Base-by-base conservation (phyloP, 2,329 filamentous ascomycete species). In the Epichloe festucae region DNA sequence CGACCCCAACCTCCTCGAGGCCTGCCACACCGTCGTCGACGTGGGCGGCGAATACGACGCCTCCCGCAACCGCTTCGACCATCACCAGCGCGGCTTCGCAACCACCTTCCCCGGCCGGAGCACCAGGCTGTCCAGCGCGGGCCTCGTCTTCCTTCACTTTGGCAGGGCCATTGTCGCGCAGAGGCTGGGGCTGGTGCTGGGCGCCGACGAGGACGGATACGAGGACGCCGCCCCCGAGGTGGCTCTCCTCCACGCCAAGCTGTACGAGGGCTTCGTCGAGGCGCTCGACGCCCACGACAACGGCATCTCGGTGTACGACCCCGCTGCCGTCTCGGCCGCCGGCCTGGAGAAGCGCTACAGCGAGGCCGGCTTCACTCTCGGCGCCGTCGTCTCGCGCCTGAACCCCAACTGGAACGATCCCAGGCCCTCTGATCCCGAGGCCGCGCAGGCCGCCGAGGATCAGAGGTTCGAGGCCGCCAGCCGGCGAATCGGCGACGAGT, bases 231-330 rank as follows among this genome's bases (percentile, higher is more conserved):
- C 19, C 57, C 68, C 80, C 43, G 83, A 89, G 58, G 84, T 93
- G 44, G 75, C 77, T 41, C 69, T 94, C 34, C 75, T 98, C 51
- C 94, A 87, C 74, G 76, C 81, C 62, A 96, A 96, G 74, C 72
- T 98, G 48, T 98, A 98, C 75, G 82, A 85, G 59, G 85, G 85
- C 68, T 96, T 97, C 67, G 77, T 98, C 65, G 93, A 98, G 74
- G 89, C 93, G 2, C 84, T 98, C 52, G 93, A 98, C 69, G 93
- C 90, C 53, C 91, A 98, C 70, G 93, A 98, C 75, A 98, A 98
- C 68, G 93, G 93, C 59, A 85, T 98, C 64, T 84, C 83, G 27
- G 78, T 76, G 53, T 94, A 94, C 70, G 88, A 95, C 65, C 75
- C 85, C 31, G 75, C 76, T 23, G 82, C 75, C 35, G 65, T 95